These are phyloP conservation scores for Musa beccarii DNA, from an alignment of 176 grass and related monocot species.

Conservation along the genomic window DNA sequence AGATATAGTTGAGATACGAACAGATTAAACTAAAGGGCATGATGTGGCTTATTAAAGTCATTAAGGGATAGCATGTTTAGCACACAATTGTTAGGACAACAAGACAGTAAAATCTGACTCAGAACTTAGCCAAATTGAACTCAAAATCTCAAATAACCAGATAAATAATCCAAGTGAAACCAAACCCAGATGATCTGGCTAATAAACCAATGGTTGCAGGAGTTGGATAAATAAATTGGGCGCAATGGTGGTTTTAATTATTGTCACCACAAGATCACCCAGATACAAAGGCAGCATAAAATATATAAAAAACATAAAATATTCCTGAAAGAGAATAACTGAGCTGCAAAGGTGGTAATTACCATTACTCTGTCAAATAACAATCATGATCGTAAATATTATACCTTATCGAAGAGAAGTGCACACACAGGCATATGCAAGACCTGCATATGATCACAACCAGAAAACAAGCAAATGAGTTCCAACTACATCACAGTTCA, in stretches of 20 bases:
- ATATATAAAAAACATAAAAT: not conserved
- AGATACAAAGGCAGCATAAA: too few species aligned
- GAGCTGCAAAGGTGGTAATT: not conserved
- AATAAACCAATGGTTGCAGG: too few species aligned
- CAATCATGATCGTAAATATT: not conserved
- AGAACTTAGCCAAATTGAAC: too few species aligned
- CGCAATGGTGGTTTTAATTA: not conserved
- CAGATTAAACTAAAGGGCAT: not conserved
- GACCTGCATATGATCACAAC: conserved; percentile 40
- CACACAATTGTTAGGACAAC: not conserved
- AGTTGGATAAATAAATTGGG: too few species aligned
- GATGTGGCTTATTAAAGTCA: not conserved
- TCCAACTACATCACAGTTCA: not conserved
- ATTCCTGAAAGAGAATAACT: not conserved
- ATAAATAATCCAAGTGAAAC: too few species aligned
- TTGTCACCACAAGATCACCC: not conserved
- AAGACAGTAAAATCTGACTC: not conserved
- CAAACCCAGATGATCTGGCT: too few species aligned
- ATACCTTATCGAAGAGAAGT: conserved; percentile 71
- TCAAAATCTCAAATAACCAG: too few species aligned
- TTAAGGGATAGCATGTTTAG: not conserved
- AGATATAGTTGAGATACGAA: not conserved
- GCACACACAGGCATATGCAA: conserved; percentile 70
- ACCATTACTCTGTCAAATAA: not conserved
- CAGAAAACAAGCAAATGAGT: conserved; percentile 15